Conservation (phyloP, 352 stramenopile genomes). For the Phytopythium delawarense region DNA sequence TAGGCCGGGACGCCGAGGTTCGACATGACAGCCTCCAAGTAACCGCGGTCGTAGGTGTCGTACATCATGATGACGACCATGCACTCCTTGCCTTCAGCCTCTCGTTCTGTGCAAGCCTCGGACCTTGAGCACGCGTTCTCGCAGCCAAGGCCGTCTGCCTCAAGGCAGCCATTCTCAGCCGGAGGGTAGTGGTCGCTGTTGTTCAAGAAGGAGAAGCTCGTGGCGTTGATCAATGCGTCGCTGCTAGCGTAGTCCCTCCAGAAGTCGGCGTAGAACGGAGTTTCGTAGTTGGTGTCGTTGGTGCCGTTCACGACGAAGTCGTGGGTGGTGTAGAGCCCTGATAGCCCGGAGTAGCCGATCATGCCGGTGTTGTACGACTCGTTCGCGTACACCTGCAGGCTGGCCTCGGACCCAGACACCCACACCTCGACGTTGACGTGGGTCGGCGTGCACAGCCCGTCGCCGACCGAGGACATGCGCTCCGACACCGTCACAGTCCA, state of each 20-base stretch:
- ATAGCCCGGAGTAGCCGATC: slow-evolving; percentile 25
- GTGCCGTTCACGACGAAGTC: slow-evolving; percentile 23
- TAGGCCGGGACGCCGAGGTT: slow-evolving; percentile 40
- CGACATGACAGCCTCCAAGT: slow-evolving; percentile 23
- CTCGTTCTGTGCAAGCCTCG: slow-evolving; percentile 24
- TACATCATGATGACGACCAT: slow-evolving; percentile 34
- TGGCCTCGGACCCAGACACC: no score
- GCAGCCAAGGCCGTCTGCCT: slow-evolving; percentile 23
- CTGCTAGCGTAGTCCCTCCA: slow-evolving; percentile 31
- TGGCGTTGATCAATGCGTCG: slow-evolving; percentile 21
- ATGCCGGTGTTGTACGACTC: slow-evolving; percentile 16
- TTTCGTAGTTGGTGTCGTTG: slow-evolving; percentile 9
- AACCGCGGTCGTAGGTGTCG: slow-evolving; percentile 20
- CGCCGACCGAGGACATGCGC: slow-evolving; percentile 23
- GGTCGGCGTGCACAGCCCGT: slow-evolving; percentile 25
- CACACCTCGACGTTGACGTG: slow-evolving; percentile 41
- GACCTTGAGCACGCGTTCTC: slow-evolving; percentile 30
- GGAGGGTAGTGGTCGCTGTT: slow-evolving; percentile 19
- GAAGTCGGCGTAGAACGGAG: slow-evolving; percentile 27
- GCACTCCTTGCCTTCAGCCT: slow-evolving; percentile 26
- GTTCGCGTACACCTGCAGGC: slow-evolving; percentile 24
- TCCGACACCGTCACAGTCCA: slow-evolving; percentile 7
- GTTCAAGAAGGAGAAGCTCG: slow-evolving; percentile 11
- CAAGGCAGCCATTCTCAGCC: slow-evolving; percentile 13
- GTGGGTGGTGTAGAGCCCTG: slow-evolving; percentile 34